phyloP scores from a whole-genome alignment of 208 protist species.

The Leishmania braziliensis region DNA sequence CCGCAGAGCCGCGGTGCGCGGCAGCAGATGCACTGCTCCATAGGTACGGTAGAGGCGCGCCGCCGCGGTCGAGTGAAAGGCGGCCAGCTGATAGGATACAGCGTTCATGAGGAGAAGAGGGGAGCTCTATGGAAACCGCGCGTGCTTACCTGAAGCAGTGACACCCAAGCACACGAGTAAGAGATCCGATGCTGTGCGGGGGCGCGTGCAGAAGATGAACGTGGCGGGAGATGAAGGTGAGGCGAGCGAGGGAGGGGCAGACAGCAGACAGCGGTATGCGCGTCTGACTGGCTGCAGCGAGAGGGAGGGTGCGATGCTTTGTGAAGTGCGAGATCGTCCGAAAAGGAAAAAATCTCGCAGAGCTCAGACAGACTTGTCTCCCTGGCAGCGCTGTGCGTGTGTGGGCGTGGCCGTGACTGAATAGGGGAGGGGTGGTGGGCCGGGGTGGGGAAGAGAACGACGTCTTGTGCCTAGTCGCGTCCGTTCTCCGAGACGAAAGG shows the following conservation, averaged over 20 bases:
- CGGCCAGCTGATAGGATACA: not conserved
- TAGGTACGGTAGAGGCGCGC: not conserved
- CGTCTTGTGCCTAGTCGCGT: not conserved
- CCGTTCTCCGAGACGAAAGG: not conserved
- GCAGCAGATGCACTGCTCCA: not conserved
- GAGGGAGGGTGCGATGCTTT: not conserved
- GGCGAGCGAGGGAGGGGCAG: not conserved
- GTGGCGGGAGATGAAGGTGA: not conserved
- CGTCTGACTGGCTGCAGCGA: not conserved
- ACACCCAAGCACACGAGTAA: not conserved
- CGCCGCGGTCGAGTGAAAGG: not conserved
- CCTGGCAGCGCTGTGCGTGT: not conserved
- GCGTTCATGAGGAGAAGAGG: not conserved
- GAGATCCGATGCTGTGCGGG: not conserved
- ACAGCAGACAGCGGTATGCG: not conserved
- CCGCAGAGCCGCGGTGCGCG: slow-evolving; percentile 7
- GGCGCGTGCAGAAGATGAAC: not conserved
- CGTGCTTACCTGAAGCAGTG: not conserved
- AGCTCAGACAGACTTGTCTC: not conserved
- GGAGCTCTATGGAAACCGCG: not conserved
- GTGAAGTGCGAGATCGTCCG: not conserved
- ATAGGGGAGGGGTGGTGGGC: not conserved
- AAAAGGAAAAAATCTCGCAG: not conserved
- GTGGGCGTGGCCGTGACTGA: not conserved
- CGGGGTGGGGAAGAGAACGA: not conserved